phyloP scores from a whole-genome alignment of 768 basidiomycete genomes.

The Pleurotus eryngii region DNA sequence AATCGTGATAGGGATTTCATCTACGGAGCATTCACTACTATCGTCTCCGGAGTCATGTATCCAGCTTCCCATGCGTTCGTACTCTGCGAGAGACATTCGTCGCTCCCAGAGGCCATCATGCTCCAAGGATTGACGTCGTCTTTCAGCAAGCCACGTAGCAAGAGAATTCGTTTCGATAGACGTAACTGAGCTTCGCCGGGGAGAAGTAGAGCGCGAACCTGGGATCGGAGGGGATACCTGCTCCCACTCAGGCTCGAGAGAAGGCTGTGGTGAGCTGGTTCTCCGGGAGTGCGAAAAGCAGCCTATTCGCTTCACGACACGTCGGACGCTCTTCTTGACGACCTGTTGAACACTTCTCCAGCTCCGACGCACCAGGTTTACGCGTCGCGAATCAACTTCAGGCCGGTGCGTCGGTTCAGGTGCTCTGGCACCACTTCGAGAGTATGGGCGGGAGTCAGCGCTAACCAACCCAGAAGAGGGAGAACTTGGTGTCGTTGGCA shows the following conservation, averaged over 20 bases:
- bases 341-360: constrained; percentile 26
- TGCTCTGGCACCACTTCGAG: constrained; percentile 37
- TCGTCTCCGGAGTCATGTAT: constrained; percentile 16
- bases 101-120: constrained; percentile 20
- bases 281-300: constrained; percentile 14
- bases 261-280: background rate
- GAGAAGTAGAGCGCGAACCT: constrained; percentile 13
- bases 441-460: constrained; percentile 26
- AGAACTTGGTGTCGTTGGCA: constrained; percentile 27
- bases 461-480: constrained; percentile 21
- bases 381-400: constrained; percentile 13
- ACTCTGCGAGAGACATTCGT: constrained; percentile 42
- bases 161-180: constrained; percentile 22
- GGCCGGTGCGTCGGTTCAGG: constrained; percentile 30
- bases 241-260: constrained; percentile 10
- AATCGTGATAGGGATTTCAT: background rate
- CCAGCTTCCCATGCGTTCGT: constrained; percentile 50
- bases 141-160: constrained; percentile 36
- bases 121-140: constrained; percentile 26
- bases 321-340: constrained; percentile 23
- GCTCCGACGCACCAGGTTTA: constrained; percentile 25
- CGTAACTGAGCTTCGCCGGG: constrained; percentile 14
- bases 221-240: constrained; percentile 16
- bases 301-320: constrained; percentile 19
- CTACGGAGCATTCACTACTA: background rate